phyloP scores from a whole-genome alignment of 352 stramenopile genomes.

The Pythium angustatum region DNA sequence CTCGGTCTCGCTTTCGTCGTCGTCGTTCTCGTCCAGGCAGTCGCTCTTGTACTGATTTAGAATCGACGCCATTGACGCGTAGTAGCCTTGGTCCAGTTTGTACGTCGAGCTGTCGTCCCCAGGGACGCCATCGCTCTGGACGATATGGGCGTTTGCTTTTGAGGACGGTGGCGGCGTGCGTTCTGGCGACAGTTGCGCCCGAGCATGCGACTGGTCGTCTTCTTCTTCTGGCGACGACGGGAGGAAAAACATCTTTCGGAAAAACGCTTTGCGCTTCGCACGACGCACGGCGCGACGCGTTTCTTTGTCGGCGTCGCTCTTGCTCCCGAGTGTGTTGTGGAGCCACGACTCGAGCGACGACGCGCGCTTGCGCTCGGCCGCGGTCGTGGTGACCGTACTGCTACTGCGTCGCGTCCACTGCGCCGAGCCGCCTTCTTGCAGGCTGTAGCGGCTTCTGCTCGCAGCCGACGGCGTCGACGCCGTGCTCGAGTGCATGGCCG shows the following conservation, averaged over 20 bases:
- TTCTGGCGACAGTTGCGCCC: background rate
- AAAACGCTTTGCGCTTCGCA: constrained; percentile 24
- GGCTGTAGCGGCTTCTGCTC: background rate
- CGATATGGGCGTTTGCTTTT: background rate
- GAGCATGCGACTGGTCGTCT: background rate
- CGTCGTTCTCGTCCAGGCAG: constrained; percentile 4
- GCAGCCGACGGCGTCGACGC: constrained; percentile 4
- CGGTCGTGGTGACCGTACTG: too few species aligned
- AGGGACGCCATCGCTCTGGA: constrained; percentile 1
- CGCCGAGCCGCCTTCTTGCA: background rate
- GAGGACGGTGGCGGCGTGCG: background rate
- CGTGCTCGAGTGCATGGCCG: constrained; percentile 8
- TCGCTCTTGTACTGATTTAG: constrained; percentile 26
- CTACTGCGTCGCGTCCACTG: constrained; percentile 23
- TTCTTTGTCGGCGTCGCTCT: constrained; percentile 13
- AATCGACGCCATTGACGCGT: constrained; percentile 22
- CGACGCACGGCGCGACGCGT: constrained; percentile 14
- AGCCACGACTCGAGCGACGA: constrained; percentile 25
- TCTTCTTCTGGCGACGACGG: constrained; percentile 4
- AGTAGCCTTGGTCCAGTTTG: constrained; percentile 22
- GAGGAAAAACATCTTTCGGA: constrained; percentile 24
- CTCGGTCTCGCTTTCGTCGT: constrained; percentile 15
- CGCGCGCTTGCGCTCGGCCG: constrained; percentile 12
- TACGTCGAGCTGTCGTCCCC: constrained; percentile 9
- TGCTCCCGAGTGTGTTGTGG: constrained; percentile 14